phyloP scores from a whole-genome alignment of 2,329 filamentous ascomycete genomes.

The Epichloe sp. region DNA sequence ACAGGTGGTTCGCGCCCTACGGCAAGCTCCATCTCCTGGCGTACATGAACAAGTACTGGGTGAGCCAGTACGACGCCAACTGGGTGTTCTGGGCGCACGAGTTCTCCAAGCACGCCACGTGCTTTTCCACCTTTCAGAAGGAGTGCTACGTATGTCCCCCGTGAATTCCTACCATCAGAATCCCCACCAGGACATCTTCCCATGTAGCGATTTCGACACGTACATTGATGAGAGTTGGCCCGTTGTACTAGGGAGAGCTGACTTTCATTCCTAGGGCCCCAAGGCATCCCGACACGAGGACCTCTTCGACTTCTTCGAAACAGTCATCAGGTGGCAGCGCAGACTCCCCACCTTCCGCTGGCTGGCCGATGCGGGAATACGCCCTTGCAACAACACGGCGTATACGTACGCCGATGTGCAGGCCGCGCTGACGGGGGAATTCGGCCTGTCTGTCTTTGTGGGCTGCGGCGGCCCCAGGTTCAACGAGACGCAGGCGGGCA shows the following conservation, averaged over 20 bases:
- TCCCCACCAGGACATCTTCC: no score
- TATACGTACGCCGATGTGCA: slow-evolving; percentile 43
- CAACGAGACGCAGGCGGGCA: slow-evolving; percentile 46
- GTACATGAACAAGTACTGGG: slow-evolving; percentile 55
- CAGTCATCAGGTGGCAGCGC: slow-evolving; percentile 43
- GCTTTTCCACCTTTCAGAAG: slow-evolving; percentile 51
- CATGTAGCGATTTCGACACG: no score
- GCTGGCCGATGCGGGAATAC: slow-evolving; percentile 40
- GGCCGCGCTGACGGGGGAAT: slow-evolving; percentile 32
- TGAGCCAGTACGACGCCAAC: slow-evolving; percentile 42
- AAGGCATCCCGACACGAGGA: slow-evolving; percentile 42
- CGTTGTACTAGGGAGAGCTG: no score
- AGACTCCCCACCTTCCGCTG: slow-evolving; percentile 46
- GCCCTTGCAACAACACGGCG: slow-evolving; percentile 42
- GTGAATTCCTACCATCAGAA: no score
- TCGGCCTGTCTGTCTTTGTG: slow-evolving; percentile 44
- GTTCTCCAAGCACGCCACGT: slow-evolving; percentile 56
- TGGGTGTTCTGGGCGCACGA: slow-evolving; percentile 53
- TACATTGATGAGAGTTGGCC: no score
- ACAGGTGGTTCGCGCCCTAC: slow-evolving; percentile 43
- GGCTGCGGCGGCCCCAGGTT: slow-evolving; percentile 47
- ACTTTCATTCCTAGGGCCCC: slow-evolving; percentile 26
- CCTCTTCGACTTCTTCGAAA: slow-evolving; percentile 50
- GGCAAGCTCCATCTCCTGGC: slow-evolving; percentile 45
- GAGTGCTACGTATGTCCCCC: slow-evolving; percentile 51